A percentile compares a stretch with the other conserved stretches of the same genome.
Evolutionary conservation across 2,329 filamentous ascomycete genomes (phyloP).

Genomic region (Gnomoniopsis smithogilvyi): DNA sequence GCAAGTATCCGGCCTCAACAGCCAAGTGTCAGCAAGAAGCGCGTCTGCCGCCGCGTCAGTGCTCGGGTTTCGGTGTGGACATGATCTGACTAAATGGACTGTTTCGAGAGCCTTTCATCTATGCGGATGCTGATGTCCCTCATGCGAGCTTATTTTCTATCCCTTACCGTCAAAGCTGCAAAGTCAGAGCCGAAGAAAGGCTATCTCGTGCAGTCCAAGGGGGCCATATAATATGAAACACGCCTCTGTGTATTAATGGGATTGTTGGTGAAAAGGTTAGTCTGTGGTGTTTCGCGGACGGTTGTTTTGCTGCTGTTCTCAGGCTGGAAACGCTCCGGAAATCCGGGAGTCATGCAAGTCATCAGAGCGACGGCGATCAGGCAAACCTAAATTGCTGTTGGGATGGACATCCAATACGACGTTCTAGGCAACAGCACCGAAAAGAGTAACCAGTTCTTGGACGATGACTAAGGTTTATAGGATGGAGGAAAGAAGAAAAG

Average conservation of each 20-base stretch:
- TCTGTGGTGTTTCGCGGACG: not conserved
- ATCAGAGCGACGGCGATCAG: not conserved
- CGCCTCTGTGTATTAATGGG: not conserved
- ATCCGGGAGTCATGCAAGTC: not conserved
- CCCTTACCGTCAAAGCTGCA: not conserved
- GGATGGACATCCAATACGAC: not conserved
- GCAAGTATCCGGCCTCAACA: not conserved
- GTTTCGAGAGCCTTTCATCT: not conserved
- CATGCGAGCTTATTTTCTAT: conserved; percentile 10
- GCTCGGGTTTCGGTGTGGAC: not conserved
- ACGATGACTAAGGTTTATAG: too few relatives aligned
- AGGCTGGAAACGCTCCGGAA: not conserved
- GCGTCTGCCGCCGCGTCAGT: not conserved
- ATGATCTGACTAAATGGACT: conserved; percentile 1
- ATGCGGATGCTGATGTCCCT: not conserved
- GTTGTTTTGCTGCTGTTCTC: not conserved
- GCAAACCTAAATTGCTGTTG: not conserved
- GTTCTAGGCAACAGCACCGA: too few relatives aligned
- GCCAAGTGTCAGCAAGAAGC: not conserved
- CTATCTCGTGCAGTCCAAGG: not conserved
- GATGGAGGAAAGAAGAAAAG: too few relatives aligned
- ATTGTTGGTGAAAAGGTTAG: not conserved
- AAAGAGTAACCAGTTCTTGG: too few relatives aligned
- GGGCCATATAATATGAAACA: not conserved
- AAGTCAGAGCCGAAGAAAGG: not conserved